Conservation (phyloP, 345 rosid genomes). For the Pistacia vera region DNA sequence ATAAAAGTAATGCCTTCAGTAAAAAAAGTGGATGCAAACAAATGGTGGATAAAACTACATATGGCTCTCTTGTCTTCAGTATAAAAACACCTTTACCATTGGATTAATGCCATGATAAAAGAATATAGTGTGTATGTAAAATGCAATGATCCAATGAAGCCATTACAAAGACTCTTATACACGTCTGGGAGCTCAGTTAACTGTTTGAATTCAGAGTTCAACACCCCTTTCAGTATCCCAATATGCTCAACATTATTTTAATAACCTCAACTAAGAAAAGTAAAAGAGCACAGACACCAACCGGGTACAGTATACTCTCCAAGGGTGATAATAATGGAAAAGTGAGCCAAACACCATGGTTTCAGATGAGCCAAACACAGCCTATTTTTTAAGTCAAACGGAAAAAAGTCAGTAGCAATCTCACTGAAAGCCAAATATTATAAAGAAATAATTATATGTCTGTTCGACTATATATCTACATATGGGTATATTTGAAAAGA, state of each 20-base stretch:
- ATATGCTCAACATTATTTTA: not conserved
- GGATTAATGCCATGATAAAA: not conserved
- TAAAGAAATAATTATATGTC: not conserved
- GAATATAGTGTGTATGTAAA: not conserved
- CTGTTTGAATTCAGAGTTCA: slow-evolving; percentile 2
- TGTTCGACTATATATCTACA: not conserved
- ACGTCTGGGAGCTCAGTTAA: not conserved
- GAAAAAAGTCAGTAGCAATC: slow-evolving; percentile 21
- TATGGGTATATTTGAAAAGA: not conserved
- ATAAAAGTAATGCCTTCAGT: not conserved
- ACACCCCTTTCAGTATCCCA: not conserved
- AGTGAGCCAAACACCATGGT: slow-evolving; percentile 98
- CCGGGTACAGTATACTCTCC: slow-evolving; percentile 96
- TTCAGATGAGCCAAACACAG: slow-evolving; percentile 94
- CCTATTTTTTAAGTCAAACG: slow-evolving; percentile 43
- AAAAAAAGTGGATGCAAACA: not conserved
- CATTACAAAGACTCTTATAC: not conserved
- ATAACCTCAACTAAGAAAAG: slow-evolving; percentile 3
- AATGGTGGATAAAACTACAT: not conserved
- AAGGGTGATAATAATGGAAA: slow-evolving; percentile 86
- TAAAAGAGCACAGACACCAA: slow-evolving; percentile 43
- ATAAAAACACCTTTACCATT: not conserved
- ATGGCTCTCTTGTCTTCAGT: not conserved
- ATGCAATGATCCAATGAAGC: not conserved
- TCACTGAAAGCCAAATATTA: slow-evolving; percentile 5